Evolutionary conservation across 225 moss, liverwort and hornwort genomes (phyloP), one percentile per base, ranked within the genome.

Genomic region (Bryum argenteum): DNA sequence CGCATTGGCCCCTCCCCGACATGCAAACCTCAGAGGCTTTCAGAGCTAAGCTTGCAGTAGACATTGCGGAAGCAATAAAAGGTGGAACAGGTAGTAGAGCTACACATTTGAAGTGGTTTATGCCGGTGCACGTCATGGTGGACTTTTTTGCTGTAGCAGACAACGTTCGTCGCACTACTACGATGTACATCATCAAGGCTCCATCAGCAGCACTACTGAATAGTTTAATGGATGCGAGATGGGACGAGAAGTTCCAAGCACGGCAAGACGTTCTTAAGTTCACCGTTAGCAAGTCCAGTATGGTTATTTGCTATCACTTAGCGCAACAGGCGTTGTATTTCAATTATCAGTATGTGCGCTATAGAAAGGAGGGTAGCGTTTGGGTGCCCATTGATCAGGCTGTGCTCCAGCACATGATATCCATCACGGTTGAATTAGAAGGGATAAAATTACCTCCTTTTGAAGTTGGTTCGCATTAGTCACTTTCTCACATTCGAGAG

Each of bases 381-480:
- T 60, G 18, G 60, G 18, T 60, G 17, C n/a, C 39, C 8, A 17
- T 39, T 17, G 60, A 38, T 40, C 39, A 60, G 1, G 38, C 1
- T 1, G 54, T 67, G 15, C 8, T 54, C 40, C 41, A 7, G 7
- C 20, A 67, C 7, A 67, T 54, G 54, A 39, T 67, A 0, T 12
- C 39, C 6, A 54, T 67, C 19, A 67, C 9, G 21, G 38, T 67
- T 20, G 54, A 55, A 8, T 67, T 67, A 21, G 40, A 1, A 67
- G 40, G 67, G 0, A 54, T 54, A 14, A 39, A 54, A 54, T 8
- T 41, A 14, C 40, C 54, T 54, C 20, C 14, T 1, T 54, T 54
- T 67, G 67, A 67, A 10, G 54, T 67, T 23, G 67, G 54, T 53
- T 67, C 0, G 40, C 67, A 12, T 67, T 67, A 39, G 67, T 4